Conservation (phyloP, 768 basidiomycete genomes). For the Tricholoma terreum region DNA sequence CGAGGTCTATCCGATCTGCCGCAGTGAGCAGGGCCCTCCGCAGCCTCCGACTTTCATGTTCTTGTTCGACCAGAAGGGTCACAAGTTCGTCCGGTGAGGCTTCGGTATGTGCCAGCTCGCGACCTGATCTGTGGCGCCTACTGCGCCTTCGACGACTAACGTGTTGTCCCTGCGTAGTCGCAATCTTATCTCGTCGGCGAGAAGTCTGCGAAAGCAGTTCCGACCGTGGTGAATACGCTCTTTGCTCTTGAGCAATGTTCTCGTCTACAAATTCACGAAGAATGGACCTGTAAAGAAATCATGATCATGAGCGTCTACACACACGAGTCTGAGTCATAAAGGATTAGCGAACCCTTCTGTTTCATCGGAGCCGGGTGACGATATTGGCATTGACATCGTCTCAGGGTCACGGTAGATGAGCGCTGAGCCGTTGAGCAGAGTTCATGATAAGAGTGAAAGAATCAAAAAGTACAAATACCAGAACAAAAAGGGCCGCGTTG, state of each 20-base stretch:
- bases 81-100: slow-evolving; percentile 27
- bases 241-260: slow-evolving; percentile 1
- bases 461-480: too few relatives aligned
- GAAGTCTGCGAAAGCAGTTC: slow-evolving; percentile 20
- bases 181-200: background rate
- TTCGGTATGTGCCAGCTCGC: slow-evolving; percentile 6
- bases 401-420: background rate
- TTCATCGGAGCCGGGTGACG: background rate
- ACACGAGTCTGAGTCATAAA: background rate
- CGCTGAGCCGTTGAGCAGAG: background rate
- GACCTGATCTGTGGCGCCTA: slow-evolving; percentile 7
- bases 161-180: background rate
- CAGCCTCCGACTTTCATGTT: slow-evolving; percentile 33
- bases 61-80: slow-evolving; percentile 29
- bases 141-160: background rate
- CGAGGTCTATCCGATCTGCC: slow-evolving; percentile 31
- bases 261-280: slow-evolving; percentile 1
- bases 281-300: slow-evolving; percentile 2
- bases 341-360: background rate
- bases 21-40: slow-evolving; percentile 34
- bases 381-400: background rate
- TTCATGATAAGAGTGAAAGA: background rate
- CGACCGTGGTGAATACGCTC: slow-evolving; percentile 17
- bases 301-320: slow-evolving; percentile 5
- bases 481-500: too few relatives aligned